Percentiles rank a stretch among this genome's conserved stretches.
phyloP scores from a whole-genome alignment of 2,329 filamentous ascomycete genomes.

The Botrytis pseudocinerea region DNA sequence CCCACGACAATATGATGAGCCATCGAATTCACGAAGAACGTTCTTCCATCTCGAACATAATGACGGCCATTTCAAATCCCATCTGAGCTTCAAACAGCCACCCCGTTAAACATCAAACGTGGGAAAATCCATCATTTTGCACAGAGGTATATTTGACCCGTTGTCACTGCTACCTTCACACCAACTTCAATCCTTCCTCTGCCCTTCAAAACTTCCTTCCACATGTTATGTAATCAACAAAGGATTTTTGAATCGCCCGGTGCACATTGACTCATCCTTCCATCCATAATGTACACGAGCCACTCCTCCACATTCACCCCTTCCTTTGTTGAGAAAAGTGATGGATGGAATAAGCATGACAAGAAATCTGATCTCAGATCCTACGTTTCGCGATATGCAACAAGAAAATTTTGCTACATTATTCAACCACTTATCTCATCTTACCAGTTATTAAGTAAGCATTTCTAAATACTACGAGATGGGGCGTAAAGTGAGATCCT shows the following conservation, averaged over 20 bases:
- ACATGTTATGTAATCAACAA: background rate
- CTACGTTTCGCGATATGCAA: slow-evolving; percentile 19
- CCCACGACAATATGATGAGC: background rate
- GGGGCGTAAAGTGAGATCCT: slow-evolving; percentile 3
- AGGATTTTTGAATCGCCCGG: slow-evolving; percentile 1
- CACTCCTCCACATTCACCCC: background rate
- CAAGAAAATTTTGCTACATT: background rate
- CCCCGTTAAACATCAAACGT: background rate
- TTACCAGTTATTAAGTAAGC: background rate
- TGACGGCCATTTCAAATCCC: background rate
- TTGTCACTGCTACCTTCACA: slow-evolving; percentile 11
- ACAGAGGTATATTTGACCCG: background rate
- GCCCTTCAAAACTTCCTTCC: background rate
- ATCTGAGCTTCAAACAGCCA: background rate
- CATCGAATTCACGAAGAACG: slow-evolving; percentile 12
- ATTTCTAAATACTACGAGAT: slow-evolving; percentile 1
- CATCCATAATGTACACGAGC: background rate
- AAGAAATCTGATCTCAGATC: slow-evolving; percentile 20
- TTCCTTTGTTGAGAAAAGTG: background rate
- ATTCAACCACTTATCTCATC: slow-evolving; percentile 1
- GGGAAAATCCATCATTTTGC: background rate
- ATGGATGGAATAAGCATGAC: background rate
- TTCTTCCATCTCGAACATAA: background rate
- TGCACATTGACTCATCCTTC: background rate
- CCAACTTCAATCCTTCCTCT: background rate